phyloP scores from a whole-genome alignment of 139 green algal genomes.

The Picochlorum sp. region DNA sequence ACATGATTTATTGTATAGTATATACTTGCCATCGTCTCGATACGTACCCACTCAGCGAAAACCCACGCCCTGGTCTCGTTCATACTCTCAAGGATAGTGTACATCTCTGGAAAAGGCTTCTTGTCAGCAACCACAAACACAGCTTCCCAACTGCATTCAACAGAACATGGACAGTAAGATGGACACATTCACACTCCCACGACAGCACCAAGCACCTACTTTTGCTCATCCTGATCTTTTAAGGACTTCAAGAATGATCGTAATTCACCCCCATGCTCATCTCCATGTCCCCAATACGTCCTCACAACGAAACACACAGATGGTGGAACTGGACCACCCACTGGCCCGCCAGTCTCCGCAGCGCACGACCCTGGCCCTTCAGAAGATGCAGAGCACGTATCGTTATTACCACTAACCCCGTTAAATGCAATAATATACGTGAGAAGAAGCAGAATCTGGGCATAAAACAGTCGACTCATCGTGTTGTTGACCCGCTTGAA shows the following conservation, averaged over 20 bases:
- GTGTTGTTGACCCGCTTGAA: too few species aligned
- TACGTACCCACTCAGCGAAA: conserved; percentile 63
- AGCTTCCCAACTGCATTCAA: conserved; percentile 54
- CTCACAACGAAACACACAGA: conserved; percentile 46
- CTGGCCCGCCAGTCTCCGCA: neutral
- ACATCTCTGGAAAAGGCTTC: conserved; percentile 54
- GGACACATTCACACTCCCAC: neutral
- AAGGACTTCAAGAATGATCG: conserved; percentile 41
- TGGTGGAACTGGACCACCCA: too few species aligned
- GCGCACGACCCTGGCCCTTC: neutral
- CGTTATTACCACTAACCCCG: neutral
- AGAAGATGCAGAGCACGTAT: neutral
- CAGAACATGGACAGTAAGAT: neutral
- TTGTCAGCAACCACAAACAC: conserved; percentile 63
- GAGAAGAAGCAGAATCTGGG: too few species aligned
- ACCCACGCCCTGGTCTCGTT: conserved; percentile 54
- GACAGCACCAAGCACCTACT: conserved; percentile 10
- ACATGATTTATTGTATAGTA: neutral
- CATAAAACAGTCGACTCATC: too few species aligned
- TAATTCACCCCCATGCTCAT: conserved; percentile 28
- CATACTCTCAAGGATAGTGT: conserved; percentile 47
- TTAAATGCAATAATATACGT: too few species aligned
- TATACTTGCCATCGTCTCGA: neutral
- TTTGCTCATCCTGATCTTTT: conserved; percentile 33
- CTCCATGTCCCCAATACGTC: conserved; percentile 60